Conservation (phyloP, 192 early-diverging fungal species). For the Coemansia sp. region DNA sequence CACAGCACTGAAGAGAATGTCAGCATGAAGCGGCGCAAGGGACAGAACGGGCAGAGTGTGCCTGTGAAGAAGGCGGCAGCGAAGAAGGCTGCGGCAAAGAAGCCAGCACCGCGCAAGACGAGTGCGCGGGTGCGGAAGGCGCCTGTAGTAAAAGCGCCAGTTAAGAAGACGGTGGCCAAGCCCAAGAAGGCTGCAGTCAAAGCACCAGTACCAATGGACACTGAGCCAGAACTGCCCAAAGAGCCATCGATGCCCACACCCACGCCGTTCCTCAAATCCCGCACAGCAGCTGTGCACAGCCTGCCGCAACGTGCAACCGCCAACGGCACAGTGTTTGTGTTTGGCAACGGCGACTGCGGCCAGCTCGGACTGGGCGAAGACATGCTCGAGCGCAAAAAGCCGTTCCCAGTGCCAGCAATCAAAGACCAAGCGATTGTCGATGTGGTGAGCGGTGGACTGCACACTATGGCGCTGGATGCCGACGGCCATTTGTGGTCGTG, state of each 20-base stretch:
- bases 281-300: slow-evolving; percentile 26
- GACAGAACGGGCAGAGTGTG: slow-evolving; percentile 15
- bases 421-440: slow-evolving; percentile 73
- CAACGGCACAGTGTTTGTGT: slow-evolving; percentile 66
- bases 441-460: slow-evolving; percentile 83
- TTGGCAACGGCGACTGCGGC: slow-evolving; percentile 87
- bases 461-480: slow-evolving; percentile 73
- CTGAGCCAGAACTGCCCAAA: neutral
- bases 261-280: slow-evolving; percentile 42
- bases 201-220: neutral
- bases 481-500: slow-evolving; percentile 85
- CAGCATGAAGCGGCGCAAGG: slow-evolving; percentile 40
- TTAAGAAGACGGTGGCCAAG: slow-evolving; percentile 3
- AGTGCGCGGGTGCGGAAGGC: slow-evolving; percentile 2
- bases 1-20: slow-evolving; percentile 25
- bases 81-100: slow-evolving; percentile 23
- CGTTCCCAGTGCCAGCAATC: slow-evolving; percentile 65
- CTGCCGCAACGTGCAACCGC: slow-evolving; percentile 17
- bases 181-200: neutral
- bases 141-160: slow-evolving; percentile 2
- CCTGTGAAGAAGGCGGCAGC: slow-evolving; percentile 9
- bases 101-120: slow-evolving; percentile 10
- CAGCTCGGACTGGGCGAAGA: slow-evolving; percentile 91
- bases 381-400: slow-evolving; percentile 76
- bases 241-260: slow-evolving; percentile 9